A percentile compares a stretch with the other conserved stretches of the same genome.
phyloP scores from a whole-genome alignment of 495 filamentous ascomycete species.

The Penicillium ucsense region DNA sequence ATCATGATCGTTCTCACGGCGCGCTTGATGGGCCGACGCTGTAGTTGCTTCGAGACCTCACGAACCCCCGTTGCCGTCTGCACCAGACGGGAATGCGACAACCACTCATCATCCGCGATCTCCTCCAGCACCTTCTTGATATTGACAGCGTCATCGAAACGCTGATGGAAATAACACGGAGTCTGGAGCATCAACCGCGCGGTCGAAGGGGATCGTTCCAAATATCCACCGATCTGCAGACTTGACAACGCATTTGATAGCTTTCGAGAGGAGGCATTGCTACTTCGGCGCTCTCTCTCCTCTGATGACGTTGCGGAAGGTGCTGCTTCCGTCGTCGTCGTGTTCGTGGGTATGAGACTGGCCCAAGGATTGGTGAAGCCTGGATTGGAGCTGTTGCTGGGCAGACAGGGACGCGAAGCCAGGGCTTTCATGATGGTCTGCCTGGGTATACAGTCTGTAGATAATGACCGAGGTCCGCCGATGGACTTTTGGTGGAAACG shows the following conservation, averaged over 20 bases:
- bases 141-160: constrained; percentile 93
- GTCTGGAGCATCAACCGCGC: constrained; percentile 64
- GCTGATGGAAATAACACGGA: constrained; percentile 94
- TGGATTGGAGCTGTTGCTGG: constrained; percentile 44
- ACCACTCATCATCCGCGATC: constrained; percentile 76
- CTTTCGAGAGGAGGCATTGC: constrained; percentile 46
- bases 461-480: constrained; percentile 41
- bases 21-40: constrained; percentile 76
- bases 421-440: constrained; percentile 87
- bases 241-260: constrained; percentile 58
- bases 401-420: constrained; percentile 55
- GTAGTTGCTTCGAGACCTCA: constrained; percentile 89
- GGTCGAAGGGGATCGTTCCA: constrained; percentile 47
- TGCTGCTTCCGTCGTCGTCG: constrained; percentile 15
- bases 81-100: constrained; percentile 84
- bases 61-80: constrained; percentile 91
- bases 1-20: constrained; percentile 91
- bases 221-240: constrained; percentile 37
- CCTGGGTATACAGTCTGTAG: constrained; percentile 63
- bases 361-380: constrained; percentile 38
- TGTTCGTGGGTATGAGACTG: constrained; percentile 25
- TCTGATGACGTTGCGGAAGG: constrained; percentile 16
- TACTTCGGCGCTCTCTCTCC: constrained; percentile 35
- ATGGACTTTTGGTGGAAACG: constrained; percentile 34
- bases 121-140: constrained; percentile 92